Percentiles rank a stretch among this genome's conserved stretches.
Conservation (phyloP, 2,329 filamentous ascomycete genomes). For the Penicillium sp. region DNA sequence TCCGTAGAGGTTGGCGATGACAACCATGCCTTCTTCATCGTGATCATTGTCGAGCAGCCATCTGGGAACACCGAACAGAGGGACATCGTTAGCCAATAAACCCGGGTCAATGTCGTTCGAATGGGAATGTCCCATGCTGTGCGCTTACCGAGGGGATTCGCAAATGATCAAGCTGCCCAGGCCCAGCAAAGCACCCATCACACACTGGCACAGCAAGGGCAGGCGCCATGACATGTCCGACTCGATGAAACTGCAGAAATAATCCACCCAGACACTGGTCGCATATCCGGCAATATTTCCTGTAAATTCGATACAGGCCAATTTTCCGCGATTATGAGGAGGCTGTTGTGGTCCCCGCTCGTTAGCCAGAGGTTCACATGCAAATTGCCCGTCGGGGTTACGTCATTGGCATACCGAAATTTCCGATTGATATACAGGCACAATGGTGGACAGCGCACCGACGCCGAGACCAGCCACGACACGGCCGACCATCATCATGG, state of each 20-base stretch:
- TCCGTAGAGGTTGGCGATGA: conserved; percentile 95
- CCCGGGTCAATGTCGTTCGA: no score
- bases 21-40: conserved; percentile 95
- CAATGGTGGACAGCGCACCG: conserved; percentile 83
- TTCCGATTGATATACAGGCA: conserved; percentile 89
- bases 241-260: conserved; percentile 87
- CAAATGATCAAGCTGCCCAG: conserved; percentile 87
- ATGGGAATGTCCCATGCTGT: no score
- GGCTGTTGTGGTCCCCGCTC: conserved; percentile 41
- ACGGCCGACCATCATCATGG: conserved; percentile 80
- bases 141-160: conserved; percentile 76
- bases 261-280: conserved; percentile 97
- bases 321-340: conserved; percentile 88
- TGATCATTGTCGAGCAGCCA: conserved; percentile 98
- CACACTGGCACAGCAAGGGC: conserved; percentile 83
- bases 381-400: neutral
- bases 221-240: conserved; percentile 84
- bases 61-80: conserved; percentile 42
- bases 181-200: conserved; percentile 84
- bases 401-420: conserved; percentile 55
- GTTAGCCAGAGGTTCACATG: neutral
- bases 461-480: conserved; percentile 81
- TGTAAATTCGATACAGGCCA: conserved; percentile 96
- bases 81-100: no score
- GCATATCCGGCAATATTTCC: conserved; percentile 96